A percentile compares a stretch with the other conserved stretches of the same genome.
Conservation (phyloP, 495 filamentous ascomycete species). For the Podospora sp. region DNA sequence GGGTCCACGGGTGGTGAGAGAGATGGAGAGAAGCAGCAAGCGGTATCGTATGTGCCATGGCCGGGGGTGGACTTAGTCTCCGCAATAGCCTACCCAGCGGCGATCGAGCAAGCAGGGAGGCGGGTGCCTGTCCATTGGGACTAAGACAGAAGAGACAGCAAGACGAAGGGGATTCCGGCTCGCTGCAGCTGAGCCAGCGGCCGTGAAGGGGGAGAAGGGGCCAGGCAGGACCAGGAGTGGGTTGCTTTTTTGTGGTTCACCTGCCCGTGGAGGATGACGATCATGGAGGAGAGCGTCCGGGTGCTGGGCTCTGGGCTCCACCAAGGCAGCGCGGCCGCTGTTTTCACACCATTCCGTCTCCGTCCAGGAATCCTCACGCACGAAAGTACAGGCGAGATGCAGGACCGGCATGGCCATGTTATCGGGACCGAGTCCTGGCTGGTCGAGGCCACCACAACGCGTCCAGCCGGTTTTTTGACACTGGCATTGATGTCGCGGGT, state of each 20-base stretch:
- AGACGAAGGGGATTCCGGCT: conserved; percentile 12
- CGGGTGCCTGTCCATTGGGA: conserved; percentile 13
- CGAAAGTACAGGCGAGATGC: conserved; percentile 14
- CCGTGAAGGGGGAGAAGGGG: conserved; percentile 7
- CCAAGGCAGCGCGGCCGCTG: conserved; percentile 1
- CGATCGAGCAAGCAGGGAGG: conserved; percentile 12
- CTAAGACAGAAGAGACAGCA: conserved; percentile 16
- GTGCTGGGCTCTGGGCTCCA: conserved; percentile 3
- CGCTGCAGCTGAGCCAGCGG: conserved; percentile 21
- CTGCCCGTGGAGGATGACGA: conserved; percentile 20
- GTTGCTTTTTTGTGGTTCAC: conserved; percentile 13
- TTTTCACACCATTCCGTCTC: conserved; percentile 8
- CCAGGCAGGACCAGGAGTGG: not conserved
- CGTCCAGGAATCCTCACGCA: not conserved
- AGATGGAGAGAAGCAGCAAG: conserved; percentile 8
- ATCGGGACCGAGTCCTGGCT: not conserved
- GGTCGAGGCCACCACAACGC: not conserved
- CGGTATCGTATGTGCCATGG: conserved; percentile 12
- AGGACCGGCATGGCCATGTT: conserved; percentile 15
- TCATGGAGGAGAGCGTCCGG: conserved; percentile 20
- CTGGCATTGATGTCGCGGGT: not conserved
- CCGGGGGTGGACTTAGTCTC: conserved; percentile 1
- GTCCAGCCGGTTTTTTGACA: conserved; percentile 1
- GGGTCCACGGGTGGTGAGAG: not conserved
- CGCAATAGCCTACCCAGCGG: not conserved